A percentile compares a stretch with the other conserved stretches of the same genome.
Conservation (phyloP, 257 asterid genomes). For the Vinca minor region DNA sequence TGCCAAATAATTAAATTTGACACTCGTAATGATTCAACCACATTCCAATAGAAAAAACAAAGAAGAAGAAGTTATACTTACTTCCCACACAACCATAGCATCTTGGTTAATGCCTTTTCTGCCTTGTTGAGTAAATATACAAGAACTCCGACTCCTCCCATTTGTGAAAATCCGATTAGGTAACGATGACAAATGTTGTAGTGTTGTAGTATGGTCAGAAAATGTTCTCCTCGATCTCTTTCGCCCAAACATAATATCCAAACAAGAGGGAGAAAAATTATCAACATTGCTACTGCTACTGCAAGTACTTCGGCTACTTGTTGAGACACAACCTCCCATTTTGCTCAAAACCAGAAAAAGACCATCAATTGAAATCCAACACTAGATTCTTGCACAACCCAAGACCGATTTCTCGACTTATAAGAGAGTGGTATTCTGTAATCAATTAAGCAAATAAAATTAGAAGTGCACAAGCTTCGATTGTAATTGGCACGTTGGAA, state of each 20-base stretch:
- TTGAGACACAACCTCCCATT: constrained; percentile 94
- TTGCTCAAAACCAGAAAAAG: constrained; percentile 35
- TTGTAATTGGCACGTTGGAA: constrained; percentile 21
- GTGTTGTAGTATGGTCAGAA: constrained; percentile 52
- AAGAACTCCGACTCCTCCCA: constrained; percentile 67
- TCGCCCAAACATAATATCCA: constrained; percentile 46
- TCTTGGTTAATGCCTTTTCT: constrained; percentile 98
- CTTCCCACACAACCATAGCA: constrained; percentile 99
- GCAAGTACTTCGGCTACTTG: constrained; percentile 63
- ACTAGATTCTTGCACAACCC: constrained; percentile 18
- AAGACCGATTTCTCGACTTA: constrained; percentile 22
- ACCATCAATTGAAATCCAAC: constrained; percentile 32
- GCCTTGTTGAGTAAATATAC: constrained; percentile 97
- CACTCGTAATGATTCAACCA: not conserved
- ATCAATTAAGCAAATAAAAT: constrained; percentile 22
- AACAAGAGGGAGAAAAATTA: constrained; percentile 52
- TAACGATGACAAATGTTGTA: constrained; percentile 65
- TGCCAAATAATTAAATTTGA: constrained; percentile 2
- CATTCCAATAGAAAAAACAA: not conserved
- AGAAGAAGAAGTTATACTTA: too few species aligned
- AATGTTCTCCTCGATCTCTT: constrained; percentile 62
- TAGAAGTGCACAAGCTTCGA: constrained; percentile 29
- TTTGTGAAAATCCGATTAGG: constrained; percentile 74
- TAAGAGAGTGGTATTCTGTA: constrained; percentile 18
- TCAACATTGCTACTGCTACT: constrained; percentile 74